Percentiles rank a stretch among this genome's conserved stretches.
These are phyloP conservation scores for Rhizopogon roseolus DNA, from an alignment of 768 basidiomycete genomes.

Conservation along the genomic window DNA sequence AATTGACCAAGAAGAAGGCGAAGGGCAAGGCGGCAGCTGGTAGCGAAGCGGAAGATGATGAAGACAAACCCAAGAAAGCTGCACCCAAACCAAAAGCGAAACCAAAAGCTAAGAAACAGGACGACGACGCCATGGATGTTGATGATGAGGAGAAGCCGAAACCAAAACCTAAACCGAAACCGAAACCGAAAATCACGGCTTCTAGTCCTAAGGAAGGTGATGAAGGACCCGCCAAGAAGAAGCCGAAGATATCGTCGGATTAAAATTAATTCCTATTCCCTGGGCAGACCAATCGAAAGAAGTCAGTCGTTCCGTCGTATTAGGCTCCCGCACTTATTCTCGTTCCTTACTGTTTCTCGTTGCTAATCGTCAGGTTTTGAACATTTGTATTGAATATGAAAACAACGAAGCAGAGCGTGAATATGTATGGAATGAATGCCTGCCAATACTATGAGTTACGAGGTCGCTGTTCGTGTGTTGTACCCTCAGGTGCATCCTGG, in stretches of 20 bases:
- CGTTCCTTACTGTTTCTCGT: neutral
- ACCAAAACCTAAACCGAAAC: constrained; percentile 34
- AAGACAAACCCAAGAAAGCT: constrained; percentile 38
- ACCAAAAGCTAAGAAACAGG: constrained; percentile 36
- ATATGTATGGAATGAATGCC: neutral
- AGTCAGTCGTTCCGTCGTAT: too few relatives aligned
- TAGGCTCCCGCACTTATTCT: neutral
- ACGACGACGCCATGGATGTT: constrained; percentile 45
- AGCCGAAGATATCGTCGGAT: constrained; percentile 48
- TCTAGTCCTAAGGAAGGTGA: constrained; percentile 28
- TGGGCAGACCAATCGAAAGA: too few relatives aligned
- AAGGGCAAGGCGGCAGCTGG: constrained; percentile 33
- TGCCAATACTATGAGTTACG: too few relatives aligned
- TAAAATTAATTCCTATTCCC: neutral
- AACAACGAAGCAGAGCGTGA: neutral
- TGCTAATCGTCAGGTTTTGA: neutral
- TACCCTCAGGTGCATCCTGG: too few relatives aligned
- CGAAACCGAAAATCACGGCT: constrained; percentile 38
- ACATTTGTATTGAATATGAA: neutral
- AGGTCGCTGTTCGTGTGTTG: too few relatives aligned
- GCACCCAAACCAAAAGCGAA: constrained; percentile 41
- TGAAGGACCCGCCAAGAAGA: constrained; percentile 69
- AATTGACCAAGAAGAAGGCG: constrained; percentile 35
- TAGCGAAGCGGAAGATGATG: constrained; percentile 31
- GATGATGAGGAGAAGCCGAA: constrained; percentile 30